Evolutionary conservation across 2,329 filamentous ascomycete genomes (phyloP).

Genomic region (Tolypocladium cylindrosporum): DNA sequence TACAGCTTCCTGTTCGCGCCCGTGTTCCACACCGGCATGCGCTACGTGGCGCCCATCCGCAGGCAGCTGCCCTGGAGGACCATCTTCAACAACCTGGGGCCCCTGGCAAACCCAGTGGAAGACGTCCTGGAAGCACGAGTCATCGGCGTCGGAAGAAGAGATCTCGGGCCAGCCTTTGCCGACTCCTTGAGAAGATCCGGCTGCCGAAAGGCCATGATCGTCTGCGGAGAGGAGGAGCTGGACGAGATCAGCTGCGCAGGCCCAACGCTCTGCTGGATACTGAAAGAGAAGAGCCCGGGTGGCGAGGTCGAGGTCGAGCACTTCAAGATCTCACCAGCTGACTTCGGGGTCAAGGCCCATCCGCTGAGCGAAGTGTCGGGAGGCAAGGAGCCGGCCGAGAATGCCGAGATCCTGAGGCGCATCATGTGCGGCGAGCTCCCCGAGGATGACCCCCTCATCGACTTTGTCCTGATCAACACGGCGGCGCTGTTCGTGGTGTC

Average conservation of each 20-base stretch:
- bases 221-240: constrained; percentile 89
- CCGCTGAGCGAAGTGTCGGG: constrained; percentile 69
- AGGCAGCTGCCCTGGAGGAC: constrained; percentile 88
- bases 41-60: constrained; percentile 74
- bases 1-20: constrained; percentile 95
- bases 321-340: constrained; percentile 70
- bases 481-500: constrained; percentile 78
- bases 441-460: constrained; percentile 71
- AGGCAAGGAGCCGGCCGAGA: constrained; percentile 77
- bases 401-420: constrained; percentile 71
- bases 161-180: constrained; percentile 81
- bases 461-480: constrained; percentile 92
- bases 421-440: constrained; percentile 66
- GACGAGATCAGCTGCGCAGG: constrained; percentile 94
- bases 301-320: constrained; percentile 51
- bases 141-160: constrained; percentile 82
- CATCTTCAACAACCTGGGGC: constrained; percentile 94
- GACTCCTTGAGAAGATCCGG: constrained; percentile 72
- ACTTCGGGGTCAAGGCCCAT: constrained; percentile 75
- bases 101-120: constrained; percentile 84
- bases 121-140: constrained; percentile 77
- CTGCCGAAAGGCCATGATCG: constrained; percentile 73
- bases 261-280: constrained; percentile 77
- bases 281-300: constrained; percentile 39
- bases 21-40: constrained; percentile 93